phyloP scores from a whole-genome alignment of 495 filamentous ascomycete genomes.

The Neurospora sp. region DNA sequence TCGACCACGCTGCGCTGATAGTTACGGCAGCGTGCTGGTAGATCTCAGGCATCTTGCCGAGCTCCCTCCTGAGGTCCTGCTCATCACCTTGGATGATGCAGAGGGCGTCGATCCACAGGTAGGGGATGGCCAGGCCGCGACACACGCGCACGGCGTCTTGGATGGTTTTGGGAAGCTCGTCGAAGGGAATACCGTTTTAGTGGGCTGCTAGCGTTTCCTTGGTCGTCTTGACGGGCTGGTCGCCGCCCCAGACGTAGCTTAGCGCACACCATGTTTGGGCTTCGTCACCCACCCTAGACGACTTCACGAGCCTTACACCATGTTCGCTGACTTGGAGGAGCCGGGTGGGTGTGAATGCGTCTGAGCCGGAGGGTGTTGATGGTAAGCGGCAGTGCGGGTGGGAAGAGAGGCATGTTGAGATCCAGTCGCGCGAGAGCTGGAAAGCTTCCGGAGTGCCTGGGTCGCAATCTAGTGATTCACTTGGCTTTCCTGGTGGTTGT shows the following conservation, averaged over 20 bases:
- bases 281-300: neutral
- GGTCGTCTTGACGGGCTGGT: slow-evolving; percentile 3
- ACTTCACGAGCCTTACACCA: neutral
- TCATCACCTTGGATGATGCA: slow-evolving; percentile 2
- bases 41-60: neutral
- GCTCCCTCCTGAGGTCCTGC: neutral
- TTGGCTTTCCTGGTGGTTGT: neutral
- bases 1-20: neutral
- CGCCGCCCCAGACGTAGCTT: slow-evolving; percentile 6
- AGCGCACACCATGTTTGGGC: neutral
- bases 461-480: neutral
- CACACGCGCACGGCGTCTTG: slow-evolving; percentile 1
- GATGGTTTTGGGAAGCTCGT: neutral
- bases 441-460: neutral
- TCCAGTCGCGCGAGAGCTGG: neutral
- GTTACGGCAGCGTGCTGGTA: slow-evolving; percentile 1
- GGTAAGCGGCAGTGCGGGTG: neutral
- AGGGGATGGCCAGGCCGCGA: neutral
- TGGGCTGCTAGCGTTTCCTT: neutral
- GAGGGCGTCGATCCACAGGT: slow-evolving; percentile 4
- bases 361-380: neutral
- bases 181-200: neutral
- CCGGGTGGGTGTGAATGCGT: neutral
- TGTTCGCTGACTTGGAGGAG: neutral
- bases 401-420: neutral